A percentile compares a stretch with the other conserved stretches of the same genome.
Evolutionary conservation across 1,284 basidiomycete genomes (phyloP).

Genomic region (Hypsizygus ulmarius): DNA sequence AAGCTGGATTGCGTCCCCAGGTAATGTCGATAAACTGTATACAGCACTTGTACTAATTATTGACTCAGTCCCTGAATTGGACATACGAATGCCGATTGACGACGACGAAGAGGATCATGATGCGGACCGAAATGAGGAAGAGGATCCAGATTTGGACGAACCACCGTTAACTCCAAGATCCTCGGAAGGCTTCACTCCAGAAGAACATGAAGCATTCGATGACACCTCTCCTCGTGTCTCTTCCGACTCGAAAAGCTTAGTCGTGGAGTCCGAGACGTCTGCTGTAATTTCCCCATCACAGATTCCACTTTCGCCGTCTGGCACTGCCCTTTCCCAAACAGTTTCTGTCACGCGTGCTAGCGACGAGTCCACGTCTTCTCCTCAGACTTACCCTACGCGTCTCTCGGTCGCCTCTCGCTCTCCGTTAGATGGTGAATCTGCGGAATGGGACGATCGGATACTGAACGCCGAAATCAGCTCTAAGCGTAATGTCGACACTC

Average conservation of each 20-base stretch:
- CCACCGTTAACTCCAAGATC: slow-evolving; percentile 42
- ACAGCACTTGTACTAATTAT: slow-evolving; percentile 11
- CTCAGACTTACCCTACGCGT: slow-evolving; percentile 53
- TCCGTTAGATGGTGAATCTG: slow-evolving; percentile 51
- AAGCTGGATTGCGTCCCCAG: slow-evolving; percentile 72
- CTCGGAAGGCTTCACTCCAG: slow-evolving; percentile 34
- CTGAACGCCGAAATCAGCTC: slow-evolving; percentile 43
- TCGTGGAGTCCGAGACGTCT: slow-evolving; percentile 60
- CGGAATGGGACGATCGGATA: slow-evolving; percentile 54
- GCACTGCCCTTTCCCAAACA: slow-evolving; percentile 42
- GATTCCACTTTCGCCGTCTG: slow-evolving; percentile 50
- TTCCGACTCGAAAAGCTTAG: slow-evolving; percentile 52
- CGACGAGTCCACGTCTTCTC: slow-evolving; percentile 53
- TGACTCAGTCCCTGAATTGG: slow-evolving; percentile 41
- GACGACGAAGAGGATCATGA: slow-evolving; percentile 59
- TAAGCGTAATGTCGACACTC: slow-evolving; percentile 57
- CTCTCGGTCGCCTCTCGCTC: slow-evolving; percentile 63
- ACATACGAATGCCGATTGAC: slow-evolving; percentile 57
- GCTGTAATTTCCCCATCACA: slow-evolving; percentile 45
- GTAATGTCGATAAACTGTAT: slow-evolving; percentile 33
- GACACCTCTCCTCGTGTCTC: slow-evolving; percentile 52
- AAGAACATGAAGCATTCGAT: slow-evolving; percentile 33
- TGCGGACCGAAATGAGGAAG: slow-evolving; percentile 47
- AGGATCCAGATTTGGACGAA: slow-evolving; percentile 41
- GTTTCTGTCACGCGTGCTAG: slow-evolving; percentile 37